phyloP scores from a whole-genome alignment of 2,329 filamentous ascomycete species.

The Claviceps purpurea region DNA sequence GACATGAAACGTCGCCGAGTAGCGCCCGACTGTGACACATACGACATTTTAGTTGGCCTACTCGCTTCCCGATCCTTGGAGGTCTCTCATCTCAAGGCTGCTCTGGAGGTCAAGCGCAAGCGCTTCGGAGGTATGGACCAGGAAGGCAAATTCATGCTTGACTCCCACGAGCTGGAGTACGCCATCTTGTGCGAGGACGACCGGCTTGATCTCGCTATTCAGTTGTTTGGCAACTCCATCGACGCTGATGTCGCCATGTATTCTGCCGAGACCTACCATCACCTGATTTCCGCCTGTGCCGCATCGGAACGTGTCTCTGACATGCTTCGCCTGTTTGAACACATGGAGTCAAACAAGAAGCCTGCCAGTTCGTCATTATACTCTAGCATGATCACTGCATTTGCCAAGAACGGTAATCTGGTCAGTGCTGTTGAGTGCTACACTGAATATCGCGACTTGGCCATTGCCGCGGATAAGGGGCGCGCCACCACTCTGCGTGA shows the following conservation, averaged over 20 bases:
- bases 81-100: slow-evolving; percentile 56
- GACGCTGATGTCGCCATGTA: slow-evolving; percentile 50
- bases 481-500: slow-evolving; percentile 51
- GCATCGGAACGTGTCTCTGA: slow-evolving; percentile 67
- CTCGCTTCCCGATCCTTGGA: slow-evolving; percentile 71
- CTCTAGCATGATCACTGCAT: slow-evolving; percentile 89
- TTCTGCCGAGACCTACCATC: slow-evolving; percentile 70
- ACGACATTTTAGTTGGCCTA: slow-evolving; percentile 73
- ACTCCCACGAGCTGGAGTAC: slow-evolving; percentile 75
- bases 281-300: slow-evolving; percentile 78
- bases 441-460: slow-evolving; percentile 81
- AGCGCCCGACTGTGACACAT: slow-evolving; percentile 70
- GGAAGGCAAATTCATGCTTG: slow-evolving; percentile 74
- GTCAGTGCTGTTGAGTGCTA: slow-evolving; percentile 87
- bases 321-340: slow-evolving; percentile 81
- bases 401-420: slow-evolving; percentile 68
- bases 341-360: slow-evolving; percentile 72
- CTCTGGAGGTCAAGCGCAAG: slow-evolving; percentile 66
- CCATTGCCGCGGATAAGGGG: slow-evolving; percentile 72
- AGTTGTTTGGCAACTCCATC: slow-evolving; percentile 69
- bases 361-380: slow-evolving; percentile 72
- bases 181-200: slow-evolving; percentile 80
- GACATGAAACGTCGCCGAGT: slow-evolving; percentile 88
- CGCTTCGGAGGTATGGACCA: slow-evolving; percentile 80
- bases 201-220: slow-evolving; percentile 70